Evolutionary conservation across 164 flowering plant genomes (phyloP), one percentile per base, ranked within the genome.

Genomic region (Aristolochia contorta): DNA sequence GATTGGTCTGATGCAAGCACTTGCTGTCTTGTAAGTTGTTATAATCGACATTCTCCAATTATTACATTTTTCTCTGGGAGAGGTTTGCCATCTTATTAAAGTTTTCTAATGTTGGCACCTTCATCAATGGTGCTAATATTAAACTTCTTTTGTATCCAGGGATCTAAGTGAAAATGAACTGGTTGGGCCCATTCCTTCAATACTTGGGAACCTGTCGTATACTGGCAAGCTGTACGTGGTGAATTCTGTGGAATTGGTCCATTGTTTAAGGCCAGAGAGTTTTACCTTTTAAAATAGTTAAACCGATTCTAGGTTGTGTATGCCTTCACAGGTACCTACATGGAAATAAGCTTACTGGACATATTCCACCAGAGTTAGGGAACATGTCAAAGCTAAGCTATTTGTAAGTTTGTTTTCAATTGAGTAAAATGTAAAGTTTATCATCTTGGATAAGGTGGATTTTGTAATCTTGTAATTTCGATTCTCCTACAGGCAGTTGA

Each of bases 1-100:
- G 41, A 78, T 92, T 61, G 98, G 98, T 66, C 71, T 92, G n/a
- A 92, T 92, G 98, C 98, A 92, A 72, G 98, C 98, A 25, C 82
- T 92, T 32, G 98, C 96, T 58, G 93, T 92, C 45, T 64, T 92
- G 98, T 92, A 75, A 77, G 96, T 75, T 9, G 14, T 37, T 56
- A 33, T 9, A 16, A 16, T 32, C 32, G 5, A 22, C 14, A 58
- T 58, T 20, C 46, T 43, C 21, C 16, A n/a, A 32, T n/a, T n/a
- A 22, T 53, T 10, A 53, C 22, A 8, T 53, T 53, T n/a, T 22
- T 37, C 12, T 37, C 43, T 10, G 12, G 3, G 12, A 37, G 12
- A 6, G 43, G 33, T 32, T 32, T 32, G 3, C 7, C 33, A 32
- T 32, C 33, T 32, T 32, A 32, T 3, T 32, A 32, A 32, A 3